phyloP scores from a whole-genome alignment of 768 basidiomycete species.

The Tricholoma saponaceum region DNA sequence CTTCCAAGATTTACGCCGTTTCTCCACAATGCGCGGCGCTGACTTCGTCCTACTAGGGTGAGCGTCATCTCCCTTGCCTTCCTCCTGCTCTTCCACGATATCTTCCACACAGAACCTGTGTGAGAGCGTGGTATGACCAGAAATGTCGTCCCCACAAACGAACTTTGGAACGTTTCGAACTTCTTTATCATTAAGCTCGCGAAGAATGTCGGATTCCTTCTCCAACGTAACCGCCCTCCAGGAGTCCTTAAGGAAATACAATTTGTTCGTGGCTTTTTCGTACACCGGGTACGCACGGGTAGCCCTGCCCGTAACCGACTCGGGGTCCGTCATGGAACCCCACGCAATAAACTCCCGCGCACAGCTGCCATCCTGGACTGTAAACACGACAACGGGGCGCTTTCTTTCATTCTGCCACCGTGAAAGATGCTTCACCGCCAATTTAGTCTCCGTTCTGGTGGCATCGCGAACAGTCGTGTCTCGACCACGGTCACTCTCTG shows the following conservation, averaged over 20 bases:
- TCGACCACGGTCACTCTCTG: constrained; percentile 15
- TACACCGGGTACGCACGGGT: constrained; percentile 13
- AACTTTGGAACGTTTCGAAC: constrained; percentile 20
- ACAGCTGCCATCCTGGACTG: constrained; percentile 4
- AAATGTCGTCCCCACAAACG: constrained; percentile 24
- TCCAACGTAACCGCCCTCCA: constrained; percentile 14
- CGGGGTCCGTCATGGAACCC: constrained; percentile 5
- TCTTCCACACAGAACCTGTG: neutral
- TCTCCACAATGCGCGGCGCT: no score
- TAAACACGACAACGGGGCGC: constrained; percentile 8
- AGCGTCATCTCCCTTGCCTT: no score
- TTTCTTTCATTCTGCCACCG: constrained; percentile 1
- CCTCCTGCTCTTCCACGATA: neutral
- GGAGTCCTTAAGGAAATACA: constrained; percentile 22
- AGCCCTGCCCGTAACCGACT: constrained; percentile 8
- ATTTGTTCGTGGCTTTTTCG: neutral
- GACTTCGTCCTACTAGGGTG: no score
- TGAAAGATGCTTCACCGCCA: constrained; percentile 7
- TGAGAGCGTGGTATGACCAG: constrained; percentile 10
- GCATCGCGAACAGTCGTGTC: constrained; percentile 22
- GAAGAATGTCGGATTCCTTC: constrained; percentile 16
- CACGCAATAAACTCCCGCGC: constrained; percentile 12
- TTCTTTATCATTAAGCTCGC: constrained; percentile 4
- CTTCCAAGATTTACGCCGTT: constrained; percentile 5
- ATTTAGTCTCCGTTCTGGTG: constrained; percentile 1